phyloP scores from a whole-genome alignment of 2,329 filamentous ascomycete genomes.

The Colletotrichum salicis region DNA sequence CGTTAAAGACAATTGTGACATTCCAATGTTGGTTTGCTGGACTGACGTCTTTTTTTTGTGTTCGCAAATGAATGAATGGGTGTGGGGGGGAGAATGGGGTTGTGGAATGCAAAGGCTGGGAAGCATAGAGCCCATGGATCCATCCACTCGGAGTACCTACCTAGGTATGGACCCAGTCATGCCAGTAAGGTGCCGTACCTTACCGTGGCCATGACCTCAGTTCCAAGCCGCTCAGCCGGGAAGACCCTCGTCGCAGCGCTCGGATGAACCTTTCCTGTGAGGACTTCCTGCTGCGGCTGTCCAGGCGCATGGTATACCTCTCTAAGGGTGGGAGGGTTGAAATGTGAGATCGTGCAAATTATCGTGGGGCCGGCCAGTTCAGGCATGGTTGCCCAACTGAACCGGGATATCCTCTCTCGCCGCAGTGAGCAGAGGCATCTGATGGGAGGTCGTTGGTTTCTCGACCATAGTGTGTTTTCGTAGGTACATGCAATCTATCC shows the following conservation, averaged over 20 bases:
- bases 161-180: no score
- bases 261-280: slow-evolving; percentile 26
- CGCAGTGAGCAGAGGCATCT: not conserved
- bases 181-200: not conserved
- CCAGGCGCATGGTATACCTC: not conserved
- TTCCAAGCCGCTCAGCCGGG: slow-evolving; percentile 22
- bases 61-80: not conserved
- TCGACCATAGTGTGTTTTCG: not conserved
- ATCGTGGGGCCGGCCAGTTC: not conserved
- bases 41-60: slow-evolving; percentile 6
- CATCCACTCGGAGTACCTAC: not conserved
- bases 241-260: slow-evolving; percentile 30
- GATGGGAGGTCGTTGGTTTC: not conserved
- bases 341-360: not conserved
- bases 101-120: not conserved
- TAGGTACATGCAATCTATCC: not conserved
- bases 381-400: not conserved
- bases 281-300: not conserved
- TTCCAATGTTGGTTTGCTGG: not conserved
- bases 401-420: not conserved
- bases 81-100: not conserved
- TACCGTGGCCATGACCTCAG: slow-evolving; percentile 31
- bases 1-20: slow-evolving; percentile 9
- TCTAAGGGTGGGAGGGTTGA: not conserved
- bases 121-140: slow-evolving; percentile 18